These are phyloP conservation scores for Boletus reticuloceps DNA, from an alignment of 768 basidiomycete genomes.

Conservation along the genomic window DNA sequence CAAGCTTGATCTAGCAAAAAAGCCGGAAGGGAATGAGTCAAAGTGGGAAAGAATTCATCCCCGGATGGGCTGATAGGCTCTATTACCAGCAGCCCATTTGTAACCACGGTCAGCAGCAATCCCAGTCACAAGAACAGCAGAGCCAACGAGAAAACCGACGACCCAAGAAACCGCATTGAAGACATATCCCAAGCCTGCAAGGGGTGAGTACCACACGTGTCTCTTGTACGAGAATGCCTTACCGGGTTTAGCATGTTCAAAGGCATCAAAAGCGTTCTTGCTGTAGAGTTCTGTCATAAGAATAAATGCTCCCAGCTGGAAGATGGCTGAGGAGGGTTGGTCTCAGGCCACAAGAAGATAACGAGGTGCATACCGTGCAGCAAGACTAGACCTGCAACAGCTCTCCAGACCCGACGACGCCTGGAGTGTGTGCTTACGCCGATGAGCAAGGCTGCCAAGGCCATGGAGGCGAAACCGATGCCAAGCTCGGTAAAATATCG, in stretches of 20 bases:
- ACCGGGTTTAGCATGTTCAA: constrained; percentile 63
- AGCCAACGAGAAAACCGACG: constrained; percentile 46
- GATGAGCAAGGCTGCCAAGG: constrained; percentile 57
- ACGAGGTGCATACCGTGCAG: constrained; percentile 47
- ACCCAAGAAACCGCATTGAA: constrained; percentile 64
- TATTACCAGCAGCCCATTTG: constrained; percentile 75
- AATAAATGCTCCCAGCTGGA: constrained; percentile 59
- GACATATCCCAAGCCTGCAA: constrained; percentile 58
- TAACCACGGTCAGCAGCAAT: constrained; percentile 47
- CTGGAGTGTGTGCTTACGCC: constrained; percentile 74
- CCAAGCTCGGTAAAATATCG: constrained; percentile 63
- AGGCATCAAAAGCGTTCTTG: constrained; percentile 43
- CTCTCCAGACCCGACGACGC: constrained; percentile 73
- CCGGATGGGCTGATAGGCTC: constrained; percentile 49
- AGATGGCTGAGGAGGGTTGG: constrained; percentile 40
- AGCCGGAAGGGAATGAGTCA: neutral
- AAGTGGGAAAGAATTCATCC: constrained; percentile 11
- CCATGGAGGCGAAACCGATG: constrained; percentile 59
- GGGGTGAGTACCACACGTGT: neutral
- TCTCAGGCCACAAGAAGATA: neutral
- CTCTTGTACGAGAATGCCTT: constrained; percentile 16
- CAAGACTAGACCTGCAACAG: constrained; percentile 60
- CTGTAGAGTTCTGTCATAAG: constrained; percentile 63
- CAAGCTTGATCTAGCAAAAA: neutral
- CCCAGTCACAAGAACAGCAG: constrained; percentile 61